Conservation (phyloP, 257 asterid genomes). For the Fraxinus pennsylvanica region DNA sequence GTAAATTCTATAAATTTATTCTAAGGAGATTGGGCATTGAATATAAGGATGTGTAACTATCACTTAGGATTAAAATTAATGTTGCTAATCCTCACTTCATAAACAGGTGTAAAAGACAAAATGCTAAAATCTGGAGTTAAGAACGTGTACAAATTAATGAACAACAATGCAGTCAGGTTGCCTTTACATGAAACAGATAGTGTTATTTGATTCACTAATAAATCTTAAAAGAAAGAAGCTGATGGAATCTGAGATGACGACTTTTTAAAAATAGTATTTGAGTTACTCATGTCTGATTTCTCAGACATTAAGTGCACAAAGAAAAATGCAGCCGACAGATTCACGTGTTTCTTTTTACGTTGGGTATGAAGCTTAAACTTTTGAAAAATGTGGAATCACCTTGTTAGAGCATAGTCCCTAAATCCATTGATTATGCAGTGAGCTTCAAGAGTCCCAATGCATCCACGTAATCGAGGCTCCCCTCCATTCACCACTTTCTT, state of each 20-base stretch:
- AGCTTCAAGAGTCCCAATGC: slow-evolving; percentile 97
- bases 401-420: slow-evolving; percentile 87
- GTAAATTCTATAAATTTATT: neutral
- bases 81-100: slow-evolving; percentile 6
- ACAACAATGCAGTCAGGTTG: neutral
- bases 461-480: slow-evolving; percentile 93
- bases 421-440: slow-evolving; percentile 74
- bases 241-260: neutral
- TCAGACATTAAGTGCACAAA: slow-evolving; percentile 7
- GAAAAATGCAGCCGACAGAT: neutral
- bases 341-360: too few relatives aligned
- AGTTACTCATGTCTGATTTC: neutral
- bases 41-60: neutral
- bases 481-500: slow-evolving; percentile 85
- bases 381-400: slow-evolving; percentile 52
- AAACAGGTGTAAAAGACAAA: neutral
- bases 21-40: neutral
- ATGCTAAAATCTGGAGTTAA: slow-evolving; percentile 1
- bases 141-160: slow-evolving; percentile 4
- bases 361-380: too few relatives aligned
- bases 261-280: neutral
- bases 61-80: neutral
- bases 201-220: neutral
- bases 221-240: neutral
- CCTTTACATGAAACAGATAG: neutral